phyloP scores from a whole-genome alignment of 2,329 filamentous ascomycete genomes.

The Ascochyta fabae region DNA sequence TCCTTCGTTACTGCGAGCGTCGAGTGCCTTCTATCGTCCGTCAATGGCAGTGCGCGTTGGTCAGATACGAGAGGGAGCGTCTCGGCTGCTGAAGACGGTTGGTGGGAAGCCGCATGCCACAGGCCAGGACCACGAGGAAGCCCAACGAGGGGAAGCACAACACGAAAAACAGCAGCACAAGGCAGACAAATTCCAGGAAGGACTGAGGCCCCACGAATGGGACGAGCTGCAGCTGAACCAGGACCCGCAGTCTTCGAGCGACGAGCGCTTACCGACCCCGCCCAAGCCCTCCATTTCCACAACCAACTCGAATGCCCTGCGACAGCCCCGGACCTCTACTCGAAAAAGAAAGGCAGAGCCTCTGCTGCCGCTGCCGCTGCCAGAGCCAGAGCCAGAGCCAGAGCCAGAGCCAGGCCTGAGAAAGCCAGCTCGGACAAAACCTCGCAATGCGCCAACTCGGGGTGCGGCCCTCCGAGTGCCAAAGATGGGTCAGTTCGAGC shows the following conservation, averaged over 20 bases:
- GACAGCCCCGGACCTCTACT: background rate
- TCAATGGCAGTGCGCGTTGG: conserved; percentile 19
- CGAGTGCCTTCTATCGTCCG: background rate
- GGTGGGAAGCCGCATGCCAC: conserved; percentile 45
- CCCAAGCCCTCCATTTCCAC: background rate
- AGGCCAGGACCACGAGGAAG: conserved; percentile 46
- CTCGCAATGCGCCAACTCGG: background rate
- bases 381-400: too few relatives aligned
- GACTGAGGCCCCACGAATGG: background rate
- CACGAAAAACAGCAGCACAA: background rate
- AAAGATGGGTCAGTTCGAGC: background rate
- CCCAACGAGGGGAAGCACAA: too few relatives aligned
- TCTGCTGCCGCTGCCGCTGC: background rate
- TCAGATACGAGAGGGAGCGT: conserved; percentile 6
- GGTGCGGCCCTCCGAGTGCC: background rate
- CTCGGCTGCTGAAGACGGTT: conserved; percentile 40
- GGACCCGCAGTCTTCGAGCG: conserved; percentile 33
- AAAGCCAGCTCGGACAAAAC: conserved; percentile 7
- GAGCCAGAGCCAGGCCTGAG: background rate
- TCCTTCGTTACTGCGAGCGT: too few relatives aligned
- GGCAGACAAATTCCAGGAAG: background rate
- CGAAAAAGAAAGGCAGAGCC: conserved; percentile 8
- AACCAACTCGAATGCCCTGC: background rate
- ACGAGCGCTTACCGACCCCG: conserved; percentile 18
- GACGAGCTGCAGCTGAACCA: conserved; percentile 17